Evolutionary conservation across 2,329 filamentous ascomycete species (phyloP), one percentile per base, ranked within the genome.

Genomic region (Erysiphe neolycopersici): DNA sequence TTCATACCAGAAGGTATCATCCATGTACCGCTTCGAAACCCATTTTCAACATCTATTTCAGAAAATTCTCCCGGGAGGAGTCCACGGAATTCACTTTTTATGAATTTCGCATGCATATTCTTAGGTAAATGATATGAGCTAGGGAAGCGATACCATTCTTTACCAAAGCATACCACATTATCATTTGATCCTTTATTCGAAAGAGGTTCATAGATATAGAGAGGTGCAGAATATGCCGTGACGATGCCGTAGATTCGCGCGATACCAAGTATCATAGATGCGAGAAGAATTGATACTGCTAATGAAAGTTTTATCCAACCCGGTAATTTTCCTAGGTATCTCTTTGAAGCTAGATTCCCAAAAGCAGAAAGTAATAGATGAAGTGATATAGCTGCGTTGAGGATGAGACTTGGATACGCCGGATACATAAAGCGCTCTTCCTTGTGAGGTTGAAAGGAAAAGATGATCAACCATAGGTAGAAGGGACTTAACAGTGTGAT

Each of bases 391-490:
- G 87, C 80, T 2, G 85, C 85, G 54, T 93, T 94, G 32, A 98
- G 66, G 0, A 80, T 79, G 33, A 98, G 66, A 49, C 87, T 83
- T 1, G 89, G 89, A 54, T 98, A 98, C 2, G 74, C 80, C 0
- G 89, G 89, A 54, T 93, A 98, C 85, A 98, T 95, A 64, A 98
- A 98, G 6, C 89, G 70, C 61, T 98, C 89, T 58, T 98, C 89
- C 56, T 98, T 98, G 62, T 98, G 89, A 14, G 89, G 82, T 57
- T 98, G 89, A 9, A 79, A 58, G 0, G 81, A 87, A 62, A 98
- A 95, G 48, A 95, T 89, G 3, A 62, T 71, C 26, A 98, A 68
- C 89, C 89, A 98, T 56, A 94, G 68, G 58, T 95, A 98, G 60
- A 95, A 92, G 0, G 89, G 89, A 0, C 72, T 62, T 44, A 87